phyloP scores from a whole-genome alignment of 371 early-diverging fungal genomes.

The Mucor saturninus region DNA sequence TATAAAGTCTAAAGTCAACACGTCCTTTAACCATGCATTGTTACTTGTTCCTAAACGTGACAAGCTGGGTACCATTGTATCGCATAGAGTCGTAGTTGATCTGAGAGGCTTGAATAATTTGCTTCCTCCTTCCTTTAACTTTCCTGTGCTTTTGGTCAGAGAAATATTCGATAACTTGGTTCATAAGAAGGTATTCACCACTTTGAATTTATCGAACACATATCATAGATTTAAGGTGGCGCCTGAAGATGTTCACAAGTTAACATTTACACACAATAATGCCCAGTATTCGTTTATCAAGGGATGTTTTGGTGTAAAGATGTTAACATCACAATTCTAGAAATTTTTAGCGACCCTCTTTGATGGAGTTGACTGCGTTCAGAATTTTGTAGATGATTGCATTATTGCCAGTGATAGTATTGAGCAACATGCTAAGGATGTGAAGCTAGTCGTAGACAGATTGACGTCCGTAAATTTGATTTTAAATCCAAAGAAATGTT shows the following conservation, averaged over 20 bases:
- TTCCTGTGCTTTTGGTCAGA: background rate
- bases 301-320: constrained; percentile 36
- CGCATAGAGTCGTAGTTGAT: background rate
- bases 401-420: background rate
- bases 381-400: constrained; percentile 8
- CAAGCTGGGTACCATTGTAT: background rate
- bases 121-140: constrained; percentile 6
- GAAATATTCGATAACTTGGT: constrained; percentile 21
- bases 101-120: constrained; percentile 6
- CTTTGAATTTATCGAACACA: constrained; percentile 30
- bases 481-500: constrained; percentile 26
- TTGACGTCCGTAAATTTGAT: constrained; percentile 18
- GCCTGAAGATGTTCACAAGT: constrained; percentile 22
- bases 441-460: constrained; percentile 11
- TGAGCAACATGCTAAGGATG: constrained; percentile 12
- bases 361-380: constrained; percentile 6
- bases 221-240: constrained; percentile 34
- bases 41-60: constrained; percentile 3
- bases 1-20: background rate
- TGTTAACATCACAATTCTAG: constrained; percentile 28
- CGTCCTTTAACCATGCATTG: constrained; percentile 7
- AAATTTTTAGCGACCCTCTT: background rate
- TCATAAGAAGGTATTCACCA: constrained; percentile 21
- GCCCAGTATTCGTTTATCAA: constrained; percentile 30
- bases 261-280: constrained; percentile 17